These are phyloP conservation scores for Clathrus columnatus DNA, from an alignment of 768 basidiomycete genomes.

Conservation along the genomic window DNA sequence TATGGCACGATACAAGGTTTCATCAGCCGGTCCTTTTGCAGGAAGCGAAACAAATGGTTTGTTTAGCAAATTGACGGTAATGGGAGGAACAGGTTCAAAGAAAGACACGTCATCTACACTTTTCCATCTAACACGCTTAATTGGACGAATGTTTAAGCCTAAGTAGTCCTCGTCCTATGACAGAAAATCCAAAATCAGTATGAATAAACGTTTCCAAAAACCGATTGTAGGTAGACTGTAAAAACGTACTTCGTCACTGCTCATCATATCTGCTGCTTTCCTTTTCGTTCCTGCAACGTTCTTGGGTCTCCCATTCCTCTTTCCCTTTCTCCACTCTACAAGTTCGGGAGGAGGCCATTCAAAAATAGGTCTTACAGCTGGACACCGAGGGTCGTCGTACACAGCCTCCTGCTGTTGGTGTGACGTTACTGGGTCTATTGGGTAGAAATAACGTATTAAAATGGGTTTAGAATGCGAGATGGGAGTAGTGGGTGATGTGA, in stretches of 20 bases:
- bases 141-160: not conserved
- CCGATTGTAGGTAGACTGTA: not conserved
- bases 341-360: not conserved
- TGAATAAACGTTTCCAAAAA: too few species aligned
- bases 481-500: not conserved
- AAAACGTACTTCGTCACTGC: not conserved
- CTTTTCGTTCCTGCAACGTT: conserved; percentile 1
- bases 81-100: not conserved
- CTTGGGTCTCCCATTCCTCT: not conserved
- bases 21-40: not conserved
- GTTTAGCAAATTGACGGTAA: not conserved
- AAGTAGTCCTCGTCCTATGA: not conserved
- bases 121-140: not conserved
- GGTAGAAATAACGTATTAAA: conserved; percentile 7
- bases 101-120: not conserved
- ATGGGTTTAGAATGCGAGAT: not conserved
- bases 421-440: not conserved
- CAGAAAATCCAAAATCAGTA: too few species aligned
- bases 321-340: not conserved
- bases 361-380: not conserved
- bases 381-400: not conserved
- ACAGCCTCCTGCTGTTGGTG: conserved; percentile 1
- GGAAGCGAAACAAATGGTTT: not conserved
- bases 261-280: not conserved
- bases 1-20: not conserved